Base-by-base conservation (phyloP, 352 stramenopile genomes). In the Globisporangium megalacanthum region DNA sequence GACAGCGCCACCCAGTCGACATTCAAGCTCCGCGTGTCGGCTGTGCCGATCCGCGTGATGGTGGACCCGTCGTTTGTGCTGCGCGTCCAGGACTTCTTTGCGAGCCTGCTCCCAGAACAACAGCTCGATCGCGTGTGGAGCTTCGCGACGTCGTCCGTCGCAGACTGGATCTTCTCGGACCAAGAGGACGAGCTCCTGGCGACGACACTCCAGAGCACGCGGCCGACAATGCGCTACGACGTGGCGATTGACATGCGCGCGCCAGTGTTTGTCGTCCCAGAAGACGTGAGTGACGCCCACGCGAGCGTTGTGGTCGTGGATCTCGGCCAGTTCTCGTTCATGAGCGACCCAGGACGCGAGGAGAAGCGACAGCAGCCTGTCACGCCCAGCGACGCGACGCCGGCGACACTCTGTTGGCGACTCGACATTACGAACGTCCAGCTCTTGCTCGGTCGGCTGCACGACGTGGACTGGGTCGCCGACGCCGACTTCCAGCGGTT, bases 101-200 rank as follows among this genome's bases (percentile, higher is more conserved):
- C 76, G 39, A 86, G 79, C 46, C 63, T 86, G 42, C 36, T 91
- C 14, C 70, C 79, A 10, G 77, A 88, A 7, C 74, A 87, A 31
- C 73, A 93, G 54, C 62, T 89, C 11, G 80, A 94, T 31, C 78
- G 75, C 39, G 81, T 88, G 9, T 94, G 84, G 84, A 80, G 69
- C 46, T 92, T 89, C 49, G 82, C 82, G 35, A 94, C 84, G 29
- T 90, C 77, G 44, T 92, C 84, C 25, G 79, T 94, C 9, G 75
- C 81, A 6, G 77, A 90, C 19, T 94, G 81, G 75, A 86, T 94
- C 44, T 92, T 91, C 61, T 71, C 82, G 1, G 75, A 87, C 39
- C 41, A 80, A 19, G 67, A 86, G 49, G 68, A 69, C 14, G 71
- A 87, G 22, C 41, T 75, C 31, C 62, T 59, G 7, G 52, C 52